Evolutionary conservation across 306 rosid genomes (phyloP).

Genomic region (Lablab purpureus): DNA sequence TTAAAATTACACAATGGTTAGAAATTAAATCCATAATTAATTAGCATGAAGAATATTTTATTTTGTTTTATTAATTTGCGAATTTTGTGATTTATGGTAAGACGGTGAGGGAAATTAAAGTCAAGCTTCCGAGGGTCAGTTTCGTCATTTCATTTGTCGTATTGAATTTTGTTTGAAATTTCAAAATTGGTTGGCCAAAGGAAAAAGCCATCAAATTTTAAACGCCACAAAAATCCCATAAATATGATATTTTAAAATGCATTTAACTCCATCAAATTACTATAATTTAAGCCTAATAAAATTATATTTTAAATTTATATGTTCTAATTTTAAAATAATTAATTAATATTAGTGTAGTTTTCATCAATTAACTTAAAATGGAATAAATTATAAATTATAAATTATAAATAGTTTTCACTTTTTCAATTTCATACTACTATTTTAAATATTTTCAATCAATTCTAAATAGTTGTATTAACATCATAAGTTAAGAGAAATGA

Average conservation of each 20-base stretch:
- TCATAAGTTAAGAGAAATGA: too few relatives aligned
- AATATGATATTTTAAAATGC: neutral
- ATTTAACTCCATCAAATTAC: neutral
- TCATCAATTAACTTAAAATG: too few relatives aligned
- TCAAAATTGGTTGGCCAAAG: constrained; percentile 24
- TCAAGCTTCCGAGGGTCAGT: constrained; percentile 25
- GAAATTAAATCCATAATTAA: too few relatives aligned
- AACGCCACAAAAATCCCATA: neutral
- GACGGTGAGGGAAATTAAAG: constrained; percentile 2
- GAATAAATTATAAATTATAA: too few relatives aligned
- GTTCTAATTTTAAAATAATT: too few relatives aligned
- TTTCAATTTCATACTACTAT: too few relatives aligned
- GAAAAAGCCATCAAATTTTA: neutral
- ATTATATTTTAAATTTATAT: too few relatives aligned
- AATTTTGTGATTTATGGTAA: constrained; percentile 19
- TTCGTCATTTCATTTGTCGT: constrained; percentile 34
- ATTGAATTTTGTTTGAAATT: constrained; percentile 41
- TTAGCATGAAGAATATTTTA: neutral
- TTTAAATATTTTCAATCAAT: too few relatives aligned
- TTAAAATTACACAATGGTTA: too few relatives aligned
- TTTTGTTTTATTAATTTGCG: neutral
- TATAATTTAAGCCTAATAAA: neutral
- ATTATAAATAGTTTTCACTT: too few relatives aligned
- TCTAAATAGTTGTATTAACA: too few relatives aligned
- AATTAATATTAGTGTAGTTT: too few relatives aligned